phyloP scores from a whole-genome alignment of 257 asterid genomes.

The Nicotiana benthamiana region DNA sequence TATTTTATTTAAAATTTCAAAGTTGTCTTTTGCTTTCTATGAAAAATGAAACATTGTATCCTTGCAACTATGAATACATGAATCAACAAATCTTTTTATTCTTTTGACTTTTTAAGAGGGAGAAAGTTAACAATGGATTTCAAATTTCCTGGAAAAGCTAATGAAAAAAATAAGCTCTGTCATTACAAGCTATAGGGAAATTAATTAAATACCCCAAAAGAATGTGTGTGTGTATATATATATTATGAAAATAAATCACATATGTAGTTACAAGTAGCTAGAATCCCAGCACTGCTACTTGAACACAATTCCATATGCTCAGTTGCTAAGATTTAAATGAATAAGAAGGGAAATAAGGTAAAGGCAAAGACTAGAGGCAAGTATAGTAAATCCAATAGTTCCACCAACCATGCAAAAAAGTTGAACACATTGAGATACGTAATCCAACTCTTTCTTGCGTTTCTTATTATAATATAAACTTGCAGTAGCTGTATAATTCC shows the following conservation, averaged over 20 bases:
- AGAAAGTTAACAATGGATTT: not conserved
- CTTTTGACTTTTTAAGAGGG: too few relatives aligned
- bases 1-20: not conserved
- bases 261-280: too few relatives aligned
- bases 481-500: slow-evolving; percentile 22
- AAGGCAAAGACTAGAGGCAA: slow-evolving; percentile 31
- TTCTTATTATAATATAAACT: not conserved
- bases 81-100: too few relatives aligned
- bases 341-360: slow-evolving; percentile 27
- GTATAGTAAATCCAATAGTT: slow-evolving; percentile 36
- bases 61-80: not conserved
- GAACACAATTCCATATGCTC: too few relatives aligned
- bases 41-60: not conserved
- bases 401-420: slow-evolving; percentile 19
- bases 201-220: not conserved
- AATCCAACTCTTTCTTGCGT: not conserved
- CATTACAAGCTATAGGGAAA: not conserved
- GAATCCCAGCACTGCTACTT: too few relatives aligned
- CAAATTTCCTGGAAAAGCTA: not conserved
- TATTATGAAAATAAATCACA: too few relatives aligned
- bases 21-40: not conserved
- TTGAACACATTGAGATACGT: slow-evolving; percentile 11
- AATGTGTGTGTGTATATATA: too few relatives aligned
- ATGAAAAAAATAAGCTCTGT: not conserved
- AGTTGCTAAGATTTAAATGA: slow-evolving; percentile 20